Evolutionary conservation across 2,329 filamentous ascomycete species (phyloP), one percentile per base, ranked within the genome.

Genomic region (Venturia pyrina): DNA sequence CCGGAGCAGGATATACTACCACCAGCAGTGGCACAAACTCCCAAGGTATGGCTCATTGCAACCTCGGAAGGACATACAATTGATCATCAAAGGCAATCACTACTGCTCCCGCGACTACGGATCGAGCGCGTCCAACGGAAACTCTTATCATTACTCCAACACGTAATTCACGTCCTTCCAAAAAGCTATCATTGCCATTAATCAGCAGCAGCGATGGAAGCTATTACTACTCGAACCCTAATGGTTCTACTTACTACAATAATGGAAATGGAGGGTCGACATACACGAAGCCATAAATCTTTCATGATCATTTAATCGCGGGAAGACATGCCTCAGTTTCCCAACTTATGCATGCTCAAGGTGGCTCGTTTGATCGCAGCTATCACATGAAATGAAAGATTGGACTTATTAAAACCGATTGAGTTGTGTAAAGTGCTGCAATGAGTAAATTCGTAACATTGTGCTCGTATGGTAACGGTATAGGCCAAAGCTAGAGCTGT

Each of bases 71-170:
- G 34, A 28, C 50, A 37, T 59, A 32, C n/a, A 28, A 67, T 44
- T 64, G 7, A 65, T 34, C 44, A 32, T 15, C 5, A 41, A 76
- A 74, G 76, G 76, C 67, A 78, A 78, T 69, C 76, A 76, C 68
- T 78, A 74, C 68, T 77, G 75, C 70, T 65, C 68, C 65, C 74
- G 76, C 63, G 75, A 78, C 69, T 76, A 76, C 67, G 74, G 75
- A 63, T 70, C 71, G 10, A 62, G 68, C 46, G 73, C 73, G n/a
- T 65, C 72, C 10, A 77, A 77, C 68, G 15, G 40, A 19, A 78
- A 77, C 68, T 71, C 73, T 13, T 78, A 78, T 69, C 76, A 78
- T 65, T 78, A 78, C 69, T 77, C 75, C 68, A 78, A 77, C 68
- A 68, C 43, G 65, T 69, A 68, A 69, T 67, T 17, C 19, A 40